Conservation (phyloP, 371 early-diverging fungal species). For the Mortierella sp. region DNA sequence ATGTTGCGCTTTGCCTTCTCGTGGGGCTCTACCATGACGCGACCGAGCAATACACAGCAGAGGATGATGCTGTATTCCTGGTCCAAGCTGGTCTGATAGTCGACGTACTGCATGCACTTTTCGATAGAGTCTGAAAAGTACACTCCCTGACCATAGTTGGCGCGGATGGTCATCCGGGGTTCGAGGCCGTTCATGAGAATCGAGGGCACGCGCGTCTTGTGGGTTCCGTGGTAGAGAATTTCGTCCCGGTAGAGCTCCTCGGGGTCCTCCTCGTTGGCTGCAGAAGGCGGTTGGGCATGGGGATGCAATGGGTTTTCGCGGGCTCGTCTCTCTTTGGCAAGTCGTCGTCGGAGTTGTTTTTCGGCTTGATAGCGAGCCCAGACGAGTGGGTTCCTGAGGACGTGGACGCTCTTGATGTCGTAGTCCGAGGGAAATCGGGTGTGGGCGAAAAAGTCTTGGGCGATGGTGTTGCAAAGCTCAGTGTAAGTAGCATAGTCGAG, state of each 20-base stretch:
- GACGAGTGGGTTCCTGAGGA: conserved; percentile 37
- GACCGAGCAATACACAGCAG: conserved; percentile 47
- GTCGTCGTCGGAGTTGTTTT: conserved; percentile 34
- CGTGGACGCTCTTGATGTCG: conserved; percentile 20
- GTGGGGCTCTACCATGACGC: conserved; percentile 37
- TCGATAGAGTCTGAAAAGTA: conserved; percentile 54
- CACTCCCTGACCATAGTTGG: conserved; percentile 44
- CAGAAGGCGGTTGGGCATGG: background rate
- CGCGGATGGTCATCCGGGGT: conserved; percentile 40
- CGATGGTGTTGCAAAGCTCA: conserved; percentile 19
- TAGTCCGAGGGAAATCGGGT: conserved; percentile 33
- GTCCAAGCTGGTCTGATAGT: conserved; percentile 26
- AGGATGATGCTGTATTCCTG: conserved; percentile 48
- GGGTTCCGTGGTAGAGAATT: conserved; percentile 49
- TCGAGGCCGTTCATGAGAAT: conserved; percentile 48
- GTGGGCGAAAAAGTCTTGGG: conserved; percentile 29
- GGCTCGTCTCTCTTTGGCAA: conserved; percentile 9
- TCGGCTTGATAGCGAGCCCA: conserved; percentile 51
- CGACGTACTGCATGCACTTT: conserved; percentile 54
- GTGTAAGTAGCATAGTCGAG: conserved; percentile 18
- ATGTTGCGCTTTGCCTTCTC: conserved; percentile 19
- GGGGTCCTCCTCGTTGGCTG: conserved; percentile 28
- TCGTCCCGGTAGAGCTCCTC: conserved; percentile 37
- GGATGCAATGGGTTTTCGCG: conserved; percentile 2
- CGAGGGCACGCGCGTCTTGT: conserved; percentile 15